Evolutionary conservation across 1,284 basidiomycete species (phyloP).

Genomic region (Hemileia vastatrix): DNA sequence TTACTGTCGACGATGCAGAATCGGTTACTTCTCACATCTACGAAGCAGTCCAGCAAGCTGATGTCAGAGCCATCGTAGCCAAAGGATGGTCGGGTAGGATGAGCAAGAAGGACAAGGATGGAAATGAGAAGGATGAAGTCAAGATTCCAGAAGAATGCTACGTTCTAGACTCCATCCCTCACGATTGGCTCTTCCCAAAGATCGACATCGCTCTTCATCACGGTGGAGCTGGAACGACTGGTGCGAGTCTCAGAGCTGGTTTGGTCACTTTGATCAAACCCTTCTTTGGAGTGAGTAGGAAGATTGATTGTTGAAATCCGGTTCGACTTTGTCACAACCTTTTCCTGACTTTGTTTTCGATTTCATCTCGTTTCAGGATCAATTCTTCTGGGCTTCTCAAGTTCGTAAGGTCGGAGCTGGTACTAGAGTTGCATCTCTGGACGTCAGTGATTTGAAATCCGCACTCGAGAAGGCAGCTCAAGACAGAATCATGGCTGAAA

Average conservation of each 20-base stretch:
- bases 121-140: conserved; percentile 42
- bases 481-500: conserved; percentile 34
- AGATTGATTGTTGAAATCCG: conserved; percentile 59
- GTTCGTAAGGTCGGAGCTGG: neutral
- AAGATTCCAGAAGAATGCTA: conserved; percentile 68
- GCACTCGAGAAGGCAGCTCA: conserved; percentile 30
- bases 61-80: conserved; percentile 64
- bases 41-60: conserved; percentile 59
- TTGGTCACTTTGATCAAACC: conserved; percentile 92
- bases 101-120: conserved; percentile 45
- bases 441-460: conserved; percentile 22
- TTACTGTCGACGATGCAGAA: conserved; percentile 85
- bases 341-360: neutral
- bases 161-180: conserved; percentile 74
- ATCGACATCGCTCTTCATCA: conserved; percentile 91
- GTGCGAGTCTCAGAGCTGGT: conserved; percentile 80
- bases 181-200: conserved; percentile 89
- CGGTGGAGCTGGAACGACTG: conserved; percentile 85
- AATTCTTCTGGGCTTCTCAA: conserved; percentile 85
- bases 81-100: conserved; percentile 95
- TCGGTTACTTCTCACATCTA: conserved; percentile 81
- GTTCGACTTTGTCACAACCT: too few species aligned
- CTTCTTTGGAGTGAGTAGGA: conserved; percentile 75
- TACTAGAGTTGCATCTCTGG: neutral
- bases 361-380: conserved; percentile 48